Base-by-base conservation (phyloP, 2,329 filamentous ascomycete species). In the Colletotrichum sp. region DNA sequence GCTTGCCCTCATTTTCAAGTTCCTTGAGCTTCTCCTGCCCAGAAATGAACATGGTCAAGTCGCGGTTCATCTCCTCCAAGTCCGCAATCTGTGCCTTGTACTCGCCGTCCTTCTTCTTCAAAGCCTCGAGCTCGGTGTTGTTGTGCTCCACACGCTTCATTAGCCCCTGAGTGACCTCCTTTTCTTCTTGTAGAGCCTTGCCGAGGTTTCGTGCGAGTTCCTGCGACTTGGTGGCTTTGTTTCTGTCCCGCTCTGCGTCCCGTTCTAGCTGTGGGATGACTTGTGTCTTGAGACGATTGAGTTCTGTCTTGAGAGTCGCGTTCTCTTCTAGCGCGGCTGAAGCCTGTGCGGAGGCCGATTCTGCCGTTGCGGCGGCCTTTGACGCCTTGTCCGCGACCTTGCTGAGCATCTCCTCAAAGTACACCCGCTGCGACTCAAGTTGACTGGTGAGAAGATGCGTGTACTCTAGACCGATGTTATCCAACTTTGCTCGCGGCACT, bases 401-500 rank as follows among this genome's bases (percentile, higher is more conserved):
- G 80, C 93, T 94, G 68, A 99, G 91, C 83, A 98, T 92, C 79
- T 98, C 96, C 83, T 98, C 96, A 79, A 98, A 99, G 84, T 98
- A 99, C 1, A 94, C 90, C 12, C 97, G 92, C 83, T 99, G 97
- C 58, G 94, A 96, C 82, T 98, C 97, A 4, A 99, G 91, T 82
- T 99, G 97, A 75, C 93, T 96, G 5, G 95, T 97, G 13, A 99
- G 91, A 3, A 99, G 91, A 81, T 98, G 96, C 0, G 96, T 97
- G 83, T 98, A 99, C 85, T 99, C 97, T 78, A 97, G 90, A 34
- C 95, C 95, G 82, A 98, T 97, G 81, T 92, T 95, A 77, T 93
- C 91, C 12, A 93, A 83, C 82, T 93, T 93, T 60, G 90, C 90
- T 24, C 94, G 88, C 2, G 94, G 94, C 8, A 96, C 94, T 15